phyloP scores from a whole-genome alignment of 306 rosid species.

The Senna tora region DNA sequence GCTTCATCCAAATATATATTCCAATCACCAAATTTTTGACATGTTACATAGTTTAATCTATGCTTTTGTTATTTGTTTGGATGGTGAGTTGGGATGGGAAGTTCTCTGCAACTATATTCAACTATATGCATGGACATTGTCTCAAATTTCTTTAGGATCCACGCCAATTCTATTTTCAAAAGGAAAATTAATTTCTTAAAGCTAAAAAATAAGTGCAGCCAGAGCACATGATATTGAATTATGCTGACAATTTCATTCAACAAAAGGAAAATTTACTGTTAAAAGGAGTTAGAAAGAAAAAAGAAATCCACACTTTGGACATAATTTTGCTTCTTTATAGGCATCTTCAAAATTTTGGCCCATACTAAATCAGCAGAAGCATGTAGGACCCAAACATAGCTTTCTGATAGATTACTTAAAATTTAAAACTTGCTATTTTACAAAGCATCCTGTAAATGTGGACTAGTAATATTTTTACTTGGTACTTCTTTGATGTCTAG shows the following conservation, averaged over 20 bases:
- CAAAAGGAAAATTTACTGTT: background rate
- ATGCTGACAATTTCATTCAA: too few species aligned
- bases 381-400: background rate
- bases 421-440: background rate
- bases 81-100: background rate
- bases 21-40: background rate
- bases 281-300: background rate
- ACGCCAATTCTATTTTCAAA: too few species aligned
- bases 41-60: background rate
- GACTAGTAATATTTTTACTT: too few species aligned
- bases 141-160: too few species aligned
- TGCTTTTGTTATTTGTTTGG: background rate
- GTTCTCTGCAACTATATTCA: background rate
- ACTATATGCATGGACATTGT: background rate
- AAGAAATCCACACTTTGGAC: background rate
- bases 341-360: background rate
- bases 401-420: too few species aligned
- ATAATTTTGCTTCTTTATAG: background rate
- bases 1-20: slow-evolving; percentile 1
- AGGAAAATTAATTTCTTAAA: too few species aligned
- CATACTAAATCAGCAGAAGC: too few species aligned
- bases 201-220: too few species aligned
- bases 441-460: background rate
- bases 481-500: too few species aligned
- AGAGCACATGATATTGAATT: too few species aligned